phyloP scores from a whole-genome alignment of 768 basidiomycete genomes.

The Lanmaoa rubissima region DNA sequence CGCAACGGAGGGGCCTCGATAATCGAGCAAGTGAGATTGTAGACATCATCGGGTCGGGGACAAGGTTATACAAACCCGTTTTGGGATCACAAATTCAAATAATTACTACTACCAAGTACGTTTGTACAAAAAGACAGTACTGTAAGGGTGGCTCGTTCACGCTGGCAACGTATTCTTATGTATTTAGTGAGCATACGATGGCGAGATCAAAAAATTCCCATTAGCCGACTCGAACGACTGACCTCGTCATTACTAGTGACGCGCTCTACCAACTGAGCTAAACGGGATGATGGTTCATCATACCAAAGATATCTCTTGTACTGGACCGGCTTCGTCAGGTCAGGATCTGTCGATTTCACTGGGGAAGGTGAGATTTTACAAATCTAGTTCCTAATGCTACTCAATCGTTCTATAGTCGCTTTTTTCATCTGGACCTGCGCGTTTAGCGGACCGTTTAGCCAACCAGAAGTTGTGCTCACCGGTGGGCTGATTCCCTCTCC shows the following conservation, averaged over 20 bases:
- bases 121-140: background rate
- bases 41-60: slow-evolving; percentile 10
- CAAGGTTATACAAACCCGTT: slow-evolving; percentile 1
- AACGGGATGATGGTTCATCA: slow-evolving; percentile 24
- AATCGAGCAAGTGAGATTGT: slow-evolving; percentile 3
- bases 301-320: too few species aligned
- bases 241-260: slow-evolving; percentile 72
- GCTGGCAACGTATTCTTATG: background rate
- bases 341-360: background rate
- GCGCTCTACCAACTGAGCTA: slow-evolving; percentile 56
- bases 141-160: background rate
- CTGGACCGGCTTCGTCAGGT: background rate
- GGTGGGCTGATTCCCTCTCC: slow-evolving; percentile 67
- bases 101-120: background rate
- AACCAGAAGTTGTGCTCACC: slow-evolving; percentile 40
- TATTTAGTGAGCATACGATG: too few species aligned
- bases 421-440: slow-evolving; percentile 29
- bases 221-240: slow-evolving; percentile 65
- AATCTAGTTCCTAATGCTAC: slow-evolving; percentile 18
- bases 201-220: slow-evolving; percentile 29
- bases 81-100: slow-evolving; percentile 5
- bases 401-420: slow-evolving; percentile 24
- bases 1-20: slow-evolving; percentile 6
- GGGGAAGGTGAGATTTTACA: background rate
- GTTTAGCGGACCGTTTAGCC: background rate